Evolutionary conservation across 2,329 filamentous ascomycete species (phyloP), one percentile per base, ranked within the genome.

Genomic region (Daldinia eschscholtzii): DNA sequence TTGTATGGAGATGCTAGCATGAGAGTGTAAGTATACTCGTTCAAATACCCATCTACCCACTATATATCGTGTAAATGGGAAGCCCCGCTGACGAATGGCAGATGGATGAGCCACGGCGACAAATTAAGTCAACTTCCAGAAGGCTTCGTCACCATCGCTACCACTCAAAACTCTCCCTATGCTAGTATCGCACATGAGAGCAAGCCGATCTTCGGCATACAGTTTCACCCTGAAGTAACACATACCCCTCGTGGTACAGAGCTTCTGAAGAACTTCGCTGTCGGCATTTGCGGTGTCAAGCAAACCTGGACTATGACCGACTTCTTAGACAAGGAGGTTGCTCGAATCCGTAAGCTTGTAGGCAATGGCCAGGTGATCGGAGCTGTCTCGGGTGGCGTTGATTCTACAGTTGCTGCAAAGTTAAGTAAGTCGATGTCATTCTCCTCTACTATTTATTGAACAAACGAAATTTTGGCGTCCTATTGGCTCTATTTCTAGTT

Each of bases 301-400:
- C 86, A 89, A 65, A 88, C 93, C 78, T 98, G 95, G 95, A 90
- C 87, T 2, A 98, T 98, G 94, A 85, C 84, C 64, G 89, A 92
- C 75, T 98, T 98, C 76, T 85, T 93, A 7, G 88, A 93, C 70
- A 87, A 92, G 76, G 94, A 97, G 81, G 92, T 98, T 72, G 81
- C 83, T 44, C 87, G 93, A 64, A 98, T 98, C 76, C 86, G 93
- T 33, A 86, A 90, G 30, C 85, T 97, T 37, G 94, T 98, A 46
- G 96, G 96, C 30, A 91, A 87, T 63, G 94, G 88, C 1, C 95
- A 96, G 77, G 95, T 97, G 60, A 79, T 84, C 60, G 83, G 82
- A 9, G 83, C 82, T 80, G 67, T 71, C 7, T 70, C 68, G 3
- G 69, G 94, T 72, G 94, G 94, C 76, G 94, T 98, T 15, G 94